Conservation (phyloP, 2,329 filamentous ascomycete genomes). For the Aureobasidium sp. region DNA sequence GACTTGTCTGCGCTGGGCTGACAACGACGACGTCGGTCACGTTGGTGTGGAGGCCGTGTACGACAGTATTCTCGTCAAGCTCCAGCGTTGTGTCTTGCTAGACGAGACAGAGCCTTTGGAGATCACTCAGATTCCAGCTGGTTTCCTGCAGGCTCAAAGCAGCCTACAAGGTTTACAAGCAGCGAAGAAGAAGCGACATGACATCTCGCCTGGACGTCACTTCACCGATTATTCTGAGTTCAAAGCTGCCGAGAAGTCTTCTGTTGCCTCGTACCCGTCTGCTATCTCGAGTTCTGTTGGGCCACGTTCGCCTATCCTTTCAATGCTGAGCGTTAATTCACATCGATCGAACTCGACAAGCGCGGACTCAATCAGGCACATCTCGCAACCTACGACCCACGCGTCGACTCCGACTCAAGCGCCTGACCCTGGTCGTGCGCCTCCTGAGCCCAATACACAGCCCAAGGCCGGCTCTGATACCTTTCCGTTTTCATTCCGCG, state of each 20-base stretch:
- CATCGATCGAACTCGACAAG: constrained; percentile 1
- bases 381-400: background rate
- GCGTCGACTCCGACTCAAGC: background rate
- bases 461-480: background rate
- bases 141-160: background rate
- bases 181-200: background rate
- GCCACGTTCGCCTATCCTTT: constrained; percentile 5
- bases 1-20: constrained; percentile 63
- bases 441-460: background rate
- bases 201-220: background rate
- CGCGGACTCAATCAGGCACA: background rate
- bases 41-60: constrained; percentile 19
- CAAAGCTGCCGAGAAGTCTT: constrained; percentile 2
- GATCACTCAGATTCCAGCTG: constrained; percentile 6
- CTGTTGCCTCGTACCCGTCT: background rate
- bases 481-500: constrained; percentile 22
- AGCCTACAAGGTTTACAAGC: background rate
- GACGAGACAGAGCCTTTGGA: constrained; percentile 24
- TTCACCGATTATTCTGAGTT: background rate
- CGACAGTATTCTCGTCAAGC: constrained; percentile 25
- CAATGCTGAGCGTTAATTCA: constrained; percentile 1
- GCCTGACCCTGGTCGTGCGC: background rate
- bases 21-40: constrained; percentile 31
- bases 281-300: constrained; percentile 9
- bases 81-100: constrained; percentile 30